Evolutionary conservation across 495 filamentous ascomycete genomes (phyloP).

Genomic region (Cladorrhinum samala): DNA sequence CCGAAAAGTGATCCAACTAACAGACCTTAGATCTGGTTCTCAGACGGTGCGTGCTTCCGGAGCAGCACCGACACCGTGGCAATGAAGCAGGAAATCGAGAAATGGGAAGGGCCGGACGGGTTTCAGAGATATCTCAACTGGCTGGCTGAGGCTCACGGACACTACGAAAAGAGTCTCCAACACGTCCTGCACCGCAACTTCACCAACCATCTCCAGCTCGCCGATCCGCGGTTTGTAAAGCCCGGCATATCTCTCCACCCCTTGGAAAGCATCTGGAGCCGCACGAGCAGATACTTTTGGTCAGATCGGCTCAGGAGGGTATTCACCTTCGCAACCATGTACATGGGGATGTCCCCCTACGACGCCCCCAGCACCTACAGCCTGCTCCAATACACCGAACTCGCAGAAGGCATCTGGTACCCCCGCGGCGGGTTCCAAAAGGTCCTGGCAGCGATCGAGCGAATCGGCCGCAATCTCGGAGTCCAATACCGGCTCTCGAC

Average conservation of each 20-base stretch:
- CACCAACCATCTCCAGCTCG: constrained; percentile 46
- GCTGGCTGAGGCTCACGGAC: constrained; percentile 54
- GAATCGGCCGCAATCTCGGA: constrained; percentile 49
- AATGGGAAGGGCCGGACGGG: constrained; percentile 58
- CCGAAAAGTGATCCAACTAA: background rate
- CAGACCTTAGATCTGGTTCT: constrained; percentile 37
- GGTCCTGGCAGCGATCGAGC: constrained; percentile 50
- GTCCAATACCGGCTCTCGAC: constrained; percentile 52
- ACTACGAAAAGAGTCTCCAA: constrained; percentile 56
- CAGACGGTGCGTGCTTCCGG: constrained; percentile 52
- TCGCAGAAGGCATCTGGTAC: constrained; percentile 70
- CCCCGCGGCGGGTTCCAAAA: constrained; percentile 61
- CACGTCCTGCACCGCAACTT: constrained; percentile 61
- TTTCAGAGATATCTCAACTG: constrained; percentile 57
- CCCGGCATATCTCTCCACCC: constrained; percentile 54
- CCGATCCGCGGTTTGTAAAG: constrained; percentile 44
- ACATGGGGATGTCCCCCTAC: constrained; percentile 70
- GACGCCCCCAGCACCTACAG: constrained; percentile 67
- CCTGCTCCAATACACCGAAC: constrained; percentile 65
- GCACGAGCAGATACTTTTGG: constrained; percentile 56
- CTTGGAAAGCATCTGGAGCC: constrained; percentile 55
- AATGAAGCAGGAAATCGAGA: constrained; percentile 64
- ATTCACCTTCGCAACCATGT: constrained; percentile 72
- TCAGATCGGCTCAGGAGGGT: constrained; percentile 59
- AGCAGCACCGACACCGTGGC: constrained; percentile 53